Percentiles rank a stretch among this genome's conserved stretches.
Conservation (phyloP, 495 filamentous ascomycete genomes). For the Lineolata rhizophorae region DNA sequence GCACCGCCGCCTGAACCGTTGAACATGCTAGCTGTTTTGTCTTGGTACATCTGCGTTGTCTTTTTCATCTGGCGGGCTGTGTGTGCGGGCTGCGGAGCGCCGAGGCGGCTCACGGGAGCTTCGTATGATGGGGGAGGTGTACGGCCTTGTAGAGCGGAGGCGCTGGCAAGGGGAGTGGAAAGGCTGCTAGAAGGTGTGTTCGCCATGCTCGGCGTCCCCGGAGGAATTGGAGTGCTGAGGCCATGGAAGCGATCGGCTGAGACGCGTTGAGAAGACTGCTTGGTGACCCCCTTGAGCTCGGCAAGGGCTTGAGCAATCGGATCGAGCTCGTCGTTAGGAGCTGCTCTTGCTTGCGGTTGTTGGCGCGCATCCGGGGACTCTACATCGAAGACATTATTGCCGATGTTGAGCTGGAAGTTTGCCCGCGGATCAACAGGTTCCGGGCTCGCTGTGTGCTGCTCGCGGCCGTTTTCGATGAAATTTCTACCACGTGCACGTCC, state of each 20-base stretch:
- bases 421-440: slow-evolving; percentile 87
- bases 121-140: slow-evolving; percentile 76
- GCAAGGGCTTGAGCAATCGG: slow-evolving; percentile 85
- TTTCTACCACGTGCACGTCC: slow-evolving; percentile 6
- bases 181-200: slow-evolving; percentile 25
- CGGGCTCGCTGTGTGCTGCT: slow-evolving; percentile 31
- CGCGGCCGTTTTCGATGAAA: slow-evolving; percentile 12
- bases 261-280: slow-evolving; percentile 52
- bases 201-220: slow-evolving; percentile 12
- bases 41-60: slow-evolving; percentile 66
- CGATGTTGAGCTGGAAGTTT: slow-evolving; percentile 87
- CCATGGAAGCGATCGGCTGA: slow-evolving; percentile 91
- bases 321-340: slow-evolving; percentile 34
- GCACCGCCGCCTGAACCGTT: slow-evolving; percentile 1
- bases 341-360: slow-evolving; percentile 10
- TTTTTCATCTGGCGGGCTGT: slow-evolving; percentile 87
- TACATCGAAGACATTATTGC: slow-evolving; percentile 91
- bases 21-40: slow-evolving; percentile 23
- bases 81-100: slow-evolving; percentile 75
- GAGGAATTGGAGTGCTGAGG: slow-evolving; percentile 55
- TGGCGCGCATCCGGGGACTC: slow-evolving; percentile 44
- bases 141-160: slow-evolving; percentile 31
- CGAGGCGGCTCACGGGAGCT: slow-evolving; percentile 51
- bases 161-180: slow-evolving; percentile 28
- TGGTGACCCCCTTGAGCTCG: slow-evolving; percentile 71